These are phyloP conservation scores for Lichtheimia hyalospora DNA, from an alignment of 371 early-diverging fungal genomes.

Conservation along the genomic window DNA sequence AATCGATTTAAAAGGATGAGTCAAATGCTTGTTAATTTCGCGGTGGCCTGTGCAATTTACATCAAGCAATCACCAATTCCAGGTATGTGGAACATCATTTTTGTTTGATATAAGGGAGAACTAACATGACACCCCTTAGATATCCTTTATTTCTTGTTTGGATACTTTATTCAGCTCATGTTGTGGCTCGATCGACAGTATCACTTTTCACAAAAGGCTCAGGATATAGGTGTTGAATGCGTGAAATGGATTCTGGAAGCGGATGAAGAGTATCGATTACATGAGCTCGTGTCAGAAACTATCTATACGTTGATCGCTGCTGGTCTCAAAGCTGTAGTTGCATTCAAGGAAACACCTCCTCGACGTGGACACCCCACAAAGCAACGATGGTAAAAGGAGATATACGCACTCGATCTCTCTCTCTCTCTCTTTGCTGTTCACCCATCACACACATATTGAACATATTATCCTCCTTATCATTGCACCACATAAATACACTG, in stretches of 20 bases:
- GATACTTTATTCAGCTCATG: constrained; percentile 46
- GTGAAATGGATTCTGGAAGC: constrained; percentile 54
- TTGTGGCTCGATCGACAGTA: constrained; percentile 54
- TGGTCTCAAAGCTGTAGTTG: constrained; percentile 60
- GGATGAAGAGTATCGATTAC: constrained; percentile 62
- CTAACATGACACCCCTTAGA: constrained; percentile 14
- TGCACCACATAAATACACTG: too few species aligned
- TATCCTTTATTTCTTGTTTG: constrained; percentile 30
- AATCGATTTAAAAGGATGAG: constrained; percentile 29
- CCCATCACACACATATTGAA: too few species aligned
- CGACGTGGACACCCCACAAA: not conserved
- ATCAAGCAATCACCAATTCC: constrained; percentile 69
- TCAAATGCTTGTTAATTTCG: constrained; percentile 47
- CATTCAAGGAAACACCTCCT: constrained; percentile 59
- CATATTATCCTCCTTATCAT: too few species aligned
- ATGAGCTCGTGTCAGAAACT: constrained; percentile 57
- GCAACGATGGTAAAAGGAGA: not conserved
- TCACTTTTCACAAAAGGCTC: constrained; percentile 49
- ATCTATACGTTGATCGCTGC: constrained; percentile 57
- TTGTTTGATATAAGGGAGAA: too few species aligned
- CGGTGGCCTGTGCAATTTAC: constrained; percentile 53
- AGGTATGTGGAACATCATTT: constrained; percentile 17
- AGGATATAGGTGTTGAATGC: constrained; percentile 49
- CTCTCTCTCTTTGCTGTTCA: too few species aligned
- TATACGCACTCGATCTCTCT: too few species aligned